Conservation (phyloP, 1,284 basidiomycete genomes). For the Papiliotrema fonsecae region DNA sequence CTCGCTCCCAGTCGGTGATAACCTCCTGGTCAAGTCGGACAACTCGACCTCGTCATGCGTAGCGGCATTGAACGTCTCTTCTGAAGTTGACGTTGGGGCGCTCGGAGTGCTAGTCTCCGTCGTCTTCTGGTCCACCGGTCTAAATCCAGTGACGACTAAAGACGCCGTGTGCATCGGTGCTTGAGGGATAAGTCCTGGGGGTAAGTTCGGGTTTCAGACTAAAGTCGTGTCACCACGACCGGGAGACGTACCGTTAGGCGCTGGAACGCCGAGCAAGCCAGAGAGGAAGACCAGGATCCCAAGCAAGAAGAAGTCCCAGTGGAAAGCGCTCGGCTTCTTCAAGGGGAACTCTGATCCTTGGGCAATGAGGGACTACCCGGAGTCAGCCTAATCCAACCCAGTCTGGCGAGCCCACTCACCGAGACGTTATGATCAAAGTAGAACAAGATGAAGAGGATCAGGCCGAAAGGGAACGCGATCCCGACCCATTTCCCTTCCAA, state of each 20-base stretch:
- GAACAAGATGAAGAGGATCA: conserved; percentile 51
- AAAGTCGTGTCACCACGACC: no score
- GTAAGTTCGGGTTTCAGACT: conserved; percentile 7
- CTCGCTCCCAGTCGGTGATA: neutral
- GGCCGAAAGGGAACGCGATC: conserved; percentile 56
- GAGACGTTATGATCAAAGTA: conserved; percentile 51
- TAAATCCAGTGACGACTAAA: conserved; percentile 65
- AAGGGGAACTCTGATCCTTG: conserved; percentile 88
- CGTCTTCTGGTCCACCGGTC: conserved; percentile 42
- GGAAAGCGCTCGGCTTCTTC: conserved; percentile 86
- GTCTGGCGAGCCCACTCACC: conserved; percentile 20
- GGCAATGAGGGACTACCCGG: conserved; percentile 86
- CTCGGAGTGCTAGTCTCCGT: conserved; percentile 21
- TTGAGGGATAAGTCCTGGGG: conserved; percentile 71
- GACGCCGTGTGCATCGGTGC: conserved; percentile 90
- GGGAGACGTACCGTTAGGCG: conserved; percentile 78
- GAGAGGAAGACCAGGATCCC: conserved; percentile 89
- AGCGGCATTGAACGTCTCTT: conserved; percentile 17
- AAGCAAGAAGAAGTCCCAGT: conserved; percentile 73
- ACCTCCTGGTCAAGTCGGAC: neutral
- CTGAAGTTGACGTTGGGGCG: conserved; percentile 44
- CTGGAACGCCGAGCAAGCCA: conserved; percentile 85
- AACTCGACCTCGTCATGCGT: conserved; percentile 1
- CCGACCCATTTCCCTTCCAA: conserved; percentile 85
- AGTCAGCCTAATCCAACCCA: no score